Evolutionary conservation across 768 basidiomycete species (phyloP).

Genomic region (Pleurotus eryngii): DNA sequence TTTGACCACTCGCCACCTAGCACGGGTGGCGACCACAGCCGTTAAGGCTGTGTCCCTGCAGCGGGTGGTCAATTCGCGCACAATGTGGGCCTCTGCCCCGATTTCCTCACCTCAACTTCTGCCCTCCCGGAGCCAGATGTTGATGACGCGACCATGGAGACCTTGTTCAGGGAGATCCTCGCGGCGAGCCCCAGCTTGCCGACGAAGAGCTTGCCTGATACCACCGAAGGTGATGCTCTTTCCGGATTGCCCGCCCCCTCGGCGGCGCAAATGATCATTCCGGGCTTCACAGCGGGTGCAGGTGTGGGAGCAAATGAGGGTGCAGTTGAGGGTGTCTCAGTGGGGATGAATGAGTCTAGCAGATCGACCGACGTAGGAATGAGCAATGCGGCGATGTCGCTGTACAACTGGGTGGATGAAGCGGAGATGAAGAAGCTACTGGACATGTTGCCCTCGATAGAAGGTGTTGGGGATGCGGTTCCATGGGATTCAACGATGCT

Average conservation of each 20-base stretch:
- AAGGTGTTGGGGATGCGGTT: not conserved
- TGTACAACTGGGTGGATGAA: constrained; percentile 36
- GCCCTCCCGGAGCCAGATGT: constrained; percentile 22
- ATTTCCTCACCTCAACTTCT: constrained; percentile 16
- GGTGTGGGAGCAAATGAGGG: constrained; percentile 10
- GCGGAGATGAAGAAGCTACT: constrained; percentile 61
- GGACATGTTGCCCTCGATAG: constrained; percentile 40
- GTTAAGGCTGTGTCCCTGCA: constrained; percentile 75
- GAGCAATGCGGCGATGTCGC: constrained; percentile 22
- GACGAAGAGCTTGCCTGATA: constrained; percentile 20
- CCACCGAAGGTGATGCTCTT: constrained; percentile 18
- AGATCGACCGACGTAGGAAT: constrained; percentile 19
- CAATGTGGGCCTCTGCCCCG: constrained; percentile 1
- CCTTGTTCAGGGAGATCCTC: constrained; percentile 69
- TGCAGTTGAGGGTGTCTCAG: not conserved
- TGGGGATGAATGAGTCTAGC: constrained; percentile 13
- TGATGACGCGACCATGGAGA: constrained; percentile 65
- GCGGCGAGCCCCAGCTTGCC: constrained; percentile 39
- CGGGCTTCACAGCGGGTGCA: constrained; percentile 18
- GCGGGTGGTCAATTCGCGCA: constrained; percentile 69
- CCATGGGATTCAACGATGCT: constrained; percentile 7
- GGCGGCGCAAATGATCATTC: constrained; percentile 13
- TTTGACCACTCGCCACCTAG: constrained; percentile 93
- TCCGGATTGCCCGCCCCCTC: constrained; percentile 17
- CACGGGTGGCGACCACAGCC: constrained; percentile 88